Percentiles rank a stretch among this genome's conserved stretches.
These are phyloP conservation scores for Mycena rebaudengoi DNA, from an alignment of 768 basidiomycete species.

Conservation along the genomic window DNA sequence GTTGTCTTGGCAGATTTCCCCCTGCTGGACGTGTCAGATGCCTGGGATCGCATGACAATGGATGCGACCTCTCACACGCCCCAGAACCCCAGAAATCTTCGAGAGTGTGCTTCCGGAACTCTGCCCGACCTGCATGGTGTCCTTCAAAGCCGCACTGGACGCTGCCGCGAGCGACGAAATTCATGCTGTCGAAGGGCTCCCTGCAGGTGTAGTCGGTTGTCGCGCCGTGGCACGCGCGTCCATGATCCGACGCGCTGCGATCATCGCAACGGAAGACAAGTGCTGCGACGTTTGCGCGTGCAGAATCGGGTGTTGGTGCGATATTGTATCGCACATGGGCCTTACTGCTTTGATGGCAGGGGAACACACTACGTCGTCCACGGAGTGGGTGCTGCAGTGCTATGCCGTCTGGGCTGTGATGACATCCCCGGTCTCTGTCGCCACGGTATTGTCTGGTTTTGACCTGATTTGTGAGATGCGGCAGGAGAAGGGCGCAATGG, in stretches of 20 bases:
- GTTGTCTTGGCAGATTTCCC: background rate
- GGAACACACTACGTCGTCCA: background rate
- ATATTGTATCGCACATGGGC: background rate
- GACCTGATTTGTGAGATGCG: background rate
- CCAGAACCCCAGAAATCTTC: background rate
- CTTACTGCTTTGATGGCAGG: background rate
- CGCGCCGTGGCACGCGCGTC: background rate
- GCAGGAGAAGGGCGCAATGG: conserved; percentile 12
- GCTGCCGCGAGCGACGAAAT: background rate
- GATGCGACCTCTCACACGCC: no score
- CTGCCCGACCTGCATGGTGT: background rate
- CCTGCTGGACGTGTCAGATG: background rate
- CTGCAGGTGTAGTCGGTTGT: background rate
- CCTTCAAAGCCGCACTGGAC: background rate
- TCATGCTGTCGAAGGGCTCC: background rate
- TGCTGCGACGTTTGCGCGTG: conserved; percentile 14
- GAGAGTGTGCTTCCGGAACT: background rate
- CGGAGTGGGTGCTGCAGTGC: conserved; percentile 6
- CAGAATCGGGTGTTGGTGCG: conserved; percentile 6
- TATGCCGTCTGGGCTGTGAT: conserved; percentile 9
- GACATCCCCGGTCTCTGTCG: background rate
- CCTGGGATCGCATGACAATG: background rate
- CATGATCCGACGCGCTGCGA: background rate
- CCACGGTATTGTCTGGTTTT: conserved; percentile 12
- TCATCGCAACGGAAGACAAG: background rate